Percentiles rank a stretch among this genome's conserved stretches.
These are phyloP conservation scores for Remersonia thermophila DNA, from an alignment of 2,329 filamentous ascomycete genomes.

Conservation along the genomic window DNA sequence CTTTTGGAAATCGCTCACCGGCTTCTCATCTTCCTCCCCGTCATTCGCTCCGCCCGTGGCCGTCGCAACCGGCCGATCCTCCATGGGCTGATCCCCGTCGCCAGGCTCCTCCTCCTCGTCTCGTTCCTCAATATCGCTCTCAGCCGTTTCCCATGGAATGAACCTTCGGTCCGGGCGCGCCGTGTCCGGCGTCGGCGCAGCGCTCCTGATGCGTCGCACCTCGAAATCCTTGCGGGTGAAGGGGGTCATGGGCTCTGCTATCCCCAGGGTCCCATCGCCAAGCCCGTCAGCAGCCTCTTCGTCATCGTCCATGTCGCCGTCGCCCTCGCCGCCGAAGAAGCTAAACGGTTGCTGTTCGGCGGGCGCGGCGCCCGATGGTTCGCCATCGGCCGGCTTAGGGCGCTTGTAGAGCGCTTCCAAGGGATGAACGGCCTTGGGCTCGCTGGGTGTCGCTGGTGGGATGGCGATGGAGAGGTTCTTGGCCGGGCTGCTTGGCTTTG, in stretches of 20 bases:
- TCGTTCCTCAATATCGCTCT: slow-evolving; percentile 34
- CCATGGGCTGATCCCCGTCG: slow-evolving; percentile 21
- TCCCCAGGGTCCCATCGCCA: slow-evolving; percentile 26
- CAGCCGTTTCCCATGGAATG: slow-evolving; percentile 42
- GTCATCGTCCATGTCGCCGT: slow-evolving; percentile 27
- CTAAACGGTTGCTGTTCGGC: slow-evolving; percentile 55
- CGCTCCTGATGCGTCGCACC: slow-evolving; percentile 64
- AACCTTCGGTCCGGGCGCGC: slow-evolving; percentile 59
- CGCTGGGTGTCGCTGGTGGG: slow-evolving; percentile 33
- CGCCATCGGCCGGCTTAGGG: slow-evolving; percentile 32
- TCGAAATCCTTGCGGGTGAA: slow-evolving; percentile 71
- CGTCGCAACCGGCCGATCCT: slow-evolving; percentile 17
- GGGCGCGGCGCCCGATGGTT: slow-evolving; percentile 24
- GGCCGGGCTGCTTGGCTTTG: slow-evolving; percentile 38
- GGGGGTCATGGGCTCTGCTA: slow-evolving; percentile 60
- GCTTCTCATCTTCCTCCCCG: slow-evolving; percentile 12
- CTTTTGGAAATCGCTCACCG: slow-evolving; percentile 45
- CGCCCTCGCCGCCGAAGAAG: slow-evolving; percentile 70
- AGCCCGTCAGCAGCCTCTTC: slow-evolving; percentile 32
- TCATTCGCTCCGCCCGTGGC: slow-evolving; percentile 12
- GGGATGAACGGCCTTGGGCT: slow-evolving; percentile 53
- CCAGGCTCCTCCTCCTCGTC: slow-evolving; percentile 31
- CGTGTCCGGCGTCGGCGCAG: slow-evolving; percentile 90
- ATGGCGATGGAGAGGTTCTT: slow-evolving; percentile 44
- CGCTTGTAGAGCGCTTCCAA: slow-evolving; percentile 88